Evolutionary conservation across 2,329 filamentous ascomycete genomes (phyloP), one percentile per base, ranked within the genome.

Genomic region (Blumeria graminis): DNA sequence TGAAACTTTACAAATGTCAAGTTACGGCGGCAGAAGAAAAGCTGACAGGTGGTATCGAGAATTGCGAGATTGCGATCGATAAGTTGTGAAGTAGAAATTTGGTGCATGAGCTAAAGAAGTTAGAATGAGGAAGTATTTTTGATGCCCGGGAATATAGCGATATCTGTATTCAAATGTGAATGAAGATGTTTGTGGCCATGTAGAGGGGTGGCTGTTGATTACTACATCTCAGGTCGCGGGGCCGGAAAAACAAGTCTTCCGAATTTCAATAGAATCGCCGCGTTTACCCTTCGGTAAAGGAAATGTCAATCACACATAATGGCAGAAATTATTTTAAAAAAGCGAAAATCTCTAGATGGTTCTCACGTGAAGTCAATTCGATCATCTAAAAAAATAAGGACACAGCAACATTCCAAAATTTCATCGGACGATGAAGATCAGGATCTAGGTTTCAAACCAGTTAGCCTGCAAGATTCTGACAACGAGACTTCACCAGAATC

Each of bases 341-440:
- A 80, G 63, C 72, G 78, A 65, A 77, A 78, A 66, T 73, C 76
- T 32, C 74, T 78, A 57, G 77, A 82, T 56, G 74, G 74, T 55
- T 72, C 77, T 67, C 71, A 73, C 55, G 74, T 73, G 50, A 70
- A 70, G 54, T 71, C 72, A 32, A 60, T 61, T 39, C 66, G 70
- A 50, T 71, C 73, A 35, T 71, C 72, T 60, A 77, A 77, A 67
- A 78, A 78, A 63, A 73, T 78, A 65, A 79, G 77, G 67, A 80
- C 79, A 66, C 78, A 82, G 66, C 70, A 69, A 61, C 69, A 72
- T 57, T 82, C 84, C 69, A 69, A 69, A 65, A 28, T 1, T 28
- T 81, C 77, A 35, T 77, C 80, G 48, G 75, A 78, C 57, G 71
- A 72, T 38, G 68, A 69, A 67, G 53, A 63, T 33, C 63, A 66